These are phyloP conservation scores for Colletotrichum sp. DNA, from an alignment of 2,329 filamentous ascomycete species.

Conservation along the genomic window DNA sequence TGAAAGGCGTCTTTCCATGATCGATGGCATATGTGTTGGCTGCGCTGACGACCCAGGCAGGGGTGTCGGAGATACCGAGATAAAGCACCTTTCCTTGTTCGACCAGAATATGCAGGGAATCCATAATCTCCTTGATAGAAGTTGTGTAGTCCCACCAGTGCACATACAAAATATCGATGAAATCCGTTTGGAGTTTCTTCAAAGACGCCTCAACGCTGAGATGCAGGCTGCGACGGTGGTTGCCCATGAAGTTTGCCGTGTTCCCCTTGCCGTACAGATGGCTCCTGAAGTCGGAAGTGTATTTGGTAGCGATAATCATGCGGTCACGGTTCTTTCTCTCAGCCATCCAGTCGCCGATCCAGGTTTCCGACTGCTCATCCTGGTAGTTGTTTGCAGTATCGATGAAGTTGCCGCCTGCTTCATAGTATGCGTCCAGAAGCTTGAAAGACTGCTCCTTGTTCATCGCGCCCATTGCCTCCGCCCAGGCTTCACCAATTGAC, in stretches of 20 bases:
- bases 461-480: conserved; percentile 53
- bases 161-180: conserved; percentile 49
- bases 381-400: conserved; percentile 68
- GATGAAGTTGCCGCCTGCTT: conserved; percentile 71
- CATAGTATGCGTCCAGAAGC: conserved; percentile 62
- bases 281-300: conserved; percentile 51
- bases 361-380: conserved; percentile 59
- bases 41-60: conserved; percentile 43
- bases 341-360: conserved; percentile 65
- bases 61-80: conserved; percentile 43
- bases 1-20: conserved; percentile 40
- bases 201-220: conserved; percentile 47
- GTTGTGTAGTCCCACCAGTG: conserved; percentile 51
- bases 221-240: conserved; percentile 44
- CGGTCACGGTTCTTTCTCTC: conserved; percentile 53
- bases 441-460: conserved; percentile 59
- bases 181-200: conserved; percentile 47
- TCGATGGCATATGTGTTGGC: conserved; percentile 42
- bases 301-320: conserved; percentile 62
- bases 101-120: conserved; percentile 45
- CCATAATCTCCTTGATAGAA: conserved; percentile 47
- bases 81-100: conserved; percentile 45
- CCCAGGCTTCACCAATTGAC: conserved; percentile 55
- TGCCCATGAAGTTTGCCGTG: conserved; percentile 47
- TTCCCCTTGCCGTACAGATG: conserved; percentile 40